Percentiles rank a stretch among this genome's conserved stretches.
These are phyloP conservation scores for Aleurites moluccanus DNA, from an alignment of 441 rosid species.

Conservation along the genomic window DNA sequence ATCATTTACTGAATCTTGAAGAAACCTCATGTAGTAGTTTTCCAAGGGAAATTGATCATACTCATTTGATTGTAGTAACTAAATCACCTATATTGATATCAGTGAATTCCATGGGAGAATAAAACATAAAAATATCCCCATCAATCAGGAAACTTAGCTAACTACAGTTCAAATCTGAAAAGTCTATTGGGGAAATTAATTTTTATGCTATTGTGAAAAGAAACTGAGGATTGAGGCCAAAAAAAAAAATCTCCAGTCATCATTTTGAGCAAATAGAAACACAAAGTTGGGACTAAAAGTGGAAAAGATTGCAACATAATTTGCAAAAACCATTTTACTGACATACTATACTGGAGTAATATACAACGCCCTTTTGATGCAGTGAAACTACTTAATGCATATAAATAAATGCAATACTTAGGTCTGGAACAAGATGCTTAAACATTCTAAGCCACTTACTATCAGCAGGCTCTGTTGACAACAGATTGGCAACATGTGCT, in stretches of 20 bases:
- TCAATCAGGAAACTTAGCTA: background rate
- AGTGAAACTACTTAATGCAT: background rate
- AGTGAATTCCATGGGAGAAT: background rate
- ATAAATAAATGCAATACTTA: background rate
- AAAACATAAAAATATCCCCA: background rate
- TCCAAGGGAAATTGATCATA: background rate
- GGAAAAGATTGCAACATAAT: too few species aligned
- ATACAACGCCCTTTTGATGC: background rate
- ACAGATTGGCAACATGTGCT: constrained; percentile 75
- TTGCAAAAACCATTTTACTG: background rate
- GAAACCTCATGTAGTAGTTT: background rate
- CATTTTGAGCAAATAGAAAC: too few species aligned
- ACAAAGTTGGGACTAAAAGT: too few species aligned
- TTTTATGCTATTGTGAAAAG: background rate
- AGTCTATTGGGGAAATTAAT: too few species aligned
- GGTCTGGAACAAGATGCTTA: constrained; percentile 1
- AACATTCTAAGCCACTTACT: constrained; percentile 43
- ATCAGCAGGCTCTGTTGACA: constrained; percentile 84
- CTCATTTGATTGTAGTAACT: background rate
- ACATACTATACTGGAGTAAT: background rate
- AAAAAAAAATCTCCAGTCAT: background rate
- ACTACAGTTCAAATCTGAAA: background rate
- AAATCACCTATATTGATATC: background rate
- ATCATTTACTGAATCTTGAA: background rate
- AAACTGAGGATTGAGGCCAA: background rate